These are phyloP conservation scores for Cenchrus fungigraminus DNA, from an alignment of 176 grass and related monocot species.

Conservation along the genomic window DNA sequence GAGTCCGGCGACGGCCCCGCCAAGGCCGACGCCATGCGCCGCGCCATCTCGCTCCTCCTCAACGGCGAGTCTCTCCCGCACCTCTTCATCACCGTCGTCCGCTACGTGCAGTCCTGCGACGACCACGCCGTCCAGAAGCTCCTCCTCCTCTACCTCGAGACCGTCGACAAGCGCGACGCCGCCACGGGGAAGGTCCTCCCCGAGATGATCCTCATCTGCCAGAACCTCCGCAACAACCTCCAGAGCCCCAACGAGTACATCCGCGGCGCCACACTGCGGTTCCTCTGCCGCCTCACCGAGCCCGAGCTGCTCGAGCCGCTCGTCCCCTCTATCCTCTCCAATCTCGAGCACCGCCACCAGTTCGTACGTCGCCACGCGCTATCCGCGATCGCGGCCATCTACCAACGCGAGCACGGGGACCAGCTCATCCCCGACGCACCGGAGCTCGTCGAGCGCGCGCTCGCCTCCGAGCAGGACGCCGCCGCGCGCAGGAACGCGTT, in stretches of 20 bases:
- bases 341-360: conserved; percentile 81
- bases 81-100: conserved; percentile 86
- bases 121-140: conserved; percentile 85
- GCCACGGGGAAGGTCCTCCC: conserved; percentile 61
- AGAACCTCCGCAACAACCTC: conserved; percentile 90
- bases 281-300: conserved; percentile 76
- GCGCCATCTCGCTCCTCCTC: conserved; percentile 74
- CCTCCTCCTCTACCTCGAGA: conserved; percentile 79
- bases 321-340: conserved; percentile 74
- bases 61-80: conserved; percentile 71
- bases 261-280: conserved; percentile 66
- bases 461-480: conserved; percentile 64
- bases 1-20: conserved; percentile 60
- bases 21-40: conserved; percentile 76
- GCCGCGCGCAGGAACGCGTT: conserved; percentile 73
- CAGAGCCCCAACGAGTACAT: conserved; percentile 90
- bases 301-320: conserved; percentile 81
- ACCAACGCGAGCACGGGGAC: conserved; percentile 64
- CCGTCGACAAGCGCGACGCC: conserved; percentile 64
- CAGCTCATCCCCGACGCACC: conserved; percentile 74
- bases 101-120: conserved; percentile 79
- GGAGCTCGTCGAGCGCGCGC: conserved; percentile 59
- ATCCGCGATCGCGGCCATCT: conserved; percentile 66
- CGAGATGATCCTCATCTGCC: conserved; percentile 96
- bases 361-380: conserved; percentile 78